Conservation (phyloP, 352 stramenopile species). For the Phytophthora tubulina region DNA sequence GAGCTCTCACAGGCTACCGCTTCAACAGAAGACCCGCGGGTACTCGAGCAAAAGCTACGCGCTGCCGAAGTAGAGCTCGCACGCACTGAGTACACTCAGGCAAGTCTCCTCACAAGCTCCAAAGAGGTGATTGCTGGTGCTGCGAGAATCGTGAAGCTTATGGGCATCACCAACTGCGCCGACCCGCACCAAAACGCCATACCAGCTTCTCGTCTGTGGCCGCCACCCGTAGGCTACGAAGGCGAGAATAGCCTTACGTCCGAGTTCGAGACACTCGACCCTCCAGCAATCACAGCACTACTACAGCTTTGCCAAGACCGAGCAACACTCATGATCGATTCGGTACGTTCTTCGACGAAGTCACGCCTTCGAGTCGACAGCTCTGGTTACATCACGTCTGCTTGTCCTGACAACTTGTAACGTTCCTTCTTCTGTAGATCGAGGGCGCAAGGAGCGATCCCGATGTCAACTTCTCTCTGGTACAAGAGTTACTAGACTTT, state of each 20-base stretch:
- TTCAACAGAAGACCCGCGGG: slow-evolving; percentile 65
- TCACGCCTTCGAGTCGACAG: not conserved
- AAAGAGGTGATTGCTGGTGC: slow-evolving; percentile 82
- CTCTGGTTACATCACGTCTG: too few species aligned
- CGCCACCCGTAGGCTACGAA: slow-evolving; percentile 59
- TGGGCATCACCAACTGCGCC: slow-evolving; percentile 76
- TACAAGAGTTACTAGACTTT: slow-evolving; percentile 27
- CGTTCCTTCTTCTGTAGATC: slow-evolving; percentile 51
- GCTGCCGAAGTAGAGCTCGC: slow-evolving; percentile 76
- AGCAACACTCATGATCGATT: slow-evolving; percentile 74
- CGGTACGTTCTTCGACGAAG: slow-evolving; percentile 44
- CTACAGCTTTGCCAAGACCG: slow-evolving; percentile 85
- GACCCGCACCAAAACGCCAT: slow-evolving; percentile 72
- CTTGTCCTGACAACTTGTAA: slow-evolving; percentile 10
- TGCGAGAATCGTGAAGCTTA: slow-evolving; percentile 75
- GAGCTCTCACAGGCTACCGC: slow-evolving; percentile 67
- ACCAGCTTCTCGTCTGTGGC: slow-evolving; percentile 67
- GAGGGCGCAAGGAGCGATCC: slow-evolving; percentile 73
- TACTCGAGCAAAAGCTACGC: slow-evolving; percentile 79
- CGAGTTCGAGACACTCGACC: slow-evolving; percentile 76
- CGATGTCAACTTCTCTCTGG: slow-evolving; percentile 69
- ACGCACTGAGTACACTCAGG: slow-evolving; percentile 72
- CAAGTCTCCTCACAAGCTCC: slow-evolving; percentile 69
- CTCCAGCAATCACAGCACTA: slow-evolving; percentile 66
- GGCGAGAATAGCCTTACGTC: slow-evolving; percentile 60